Percentiles rank a stretch among this genome's conserved stretches.
These are phyloP conservation scores for Pouteria glomerata DNA, from an alignment of 148 eudicot species.

Conservation along the genomic window DNA sequence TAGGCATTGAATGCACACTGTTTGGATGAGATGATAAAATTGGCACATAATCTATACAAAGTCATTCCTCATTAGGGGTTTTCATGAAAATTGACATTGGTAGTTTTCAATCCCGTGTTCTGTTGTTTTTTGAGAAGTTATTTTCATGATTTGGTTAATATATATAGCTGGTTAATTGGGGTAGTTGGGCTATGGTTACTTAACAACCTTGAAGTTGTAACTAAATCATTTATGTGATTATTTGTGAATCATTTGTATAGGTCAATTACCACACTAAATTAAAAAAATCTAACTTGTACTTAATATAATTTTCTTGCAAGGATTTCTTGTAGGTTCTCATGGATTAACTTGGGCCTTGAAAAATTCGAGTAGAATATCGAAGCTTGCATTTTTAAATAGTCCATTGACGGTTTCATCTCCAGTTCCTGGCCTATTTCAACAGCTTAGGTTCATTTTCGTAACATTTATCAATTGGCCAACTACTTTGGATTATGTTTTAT, in stretches of 20 bases:
- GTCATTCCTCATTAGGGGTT: too few relatives aligned
- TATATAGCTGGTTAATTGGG: too few relatives aligned
- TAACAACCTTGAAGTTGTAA: not conserved
- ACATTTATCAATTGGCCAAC: not conserved
- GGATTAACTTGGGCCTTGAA: constrained; percentile 98
- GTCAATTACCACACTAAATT: not conserved
- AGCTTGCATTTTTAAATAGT: constrained; percentile 76
- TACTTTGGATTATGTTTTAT: not conserved
- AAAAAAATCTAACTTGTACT: not conserved
- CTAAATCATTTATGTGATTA: not conserved
- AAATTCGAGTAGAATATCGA: constrained; percentile 62
- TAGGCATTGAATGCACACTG: too few relatives aligned
- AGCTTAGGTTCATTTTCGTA: constrained; percentile 61
- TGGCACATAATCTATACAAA: too few relatives aligned
- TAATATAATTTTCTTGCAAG: constrained; percentile 41
- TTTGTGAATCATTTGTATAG: too few relatives aligned
- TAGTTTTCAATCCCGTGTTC: too few relatives aligned
- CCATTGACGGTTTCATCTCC: constrained; percentile 91
- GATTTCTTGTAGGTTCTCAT: constrained; percentile 95
- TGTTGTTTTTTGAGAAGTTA: too few relatives aligned
- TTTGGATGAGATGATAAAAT: too few relatives aligned
- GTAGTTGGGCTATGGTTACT: too few relatives aligned
- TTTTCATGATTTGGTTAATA: too few relatives aligned
- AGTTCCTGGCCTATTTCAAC: constrained; percentile 89
- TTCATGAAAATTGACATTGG: too few relatives aligned